A percentile compares a stretch with the other conserved stretches of the same genome.
These are phyloP conservation scores for Sporothrix globosa DNA, from an alignment of 2,329 filamentous ascomycete genomes.

Conservation along the genomic window DNA sequence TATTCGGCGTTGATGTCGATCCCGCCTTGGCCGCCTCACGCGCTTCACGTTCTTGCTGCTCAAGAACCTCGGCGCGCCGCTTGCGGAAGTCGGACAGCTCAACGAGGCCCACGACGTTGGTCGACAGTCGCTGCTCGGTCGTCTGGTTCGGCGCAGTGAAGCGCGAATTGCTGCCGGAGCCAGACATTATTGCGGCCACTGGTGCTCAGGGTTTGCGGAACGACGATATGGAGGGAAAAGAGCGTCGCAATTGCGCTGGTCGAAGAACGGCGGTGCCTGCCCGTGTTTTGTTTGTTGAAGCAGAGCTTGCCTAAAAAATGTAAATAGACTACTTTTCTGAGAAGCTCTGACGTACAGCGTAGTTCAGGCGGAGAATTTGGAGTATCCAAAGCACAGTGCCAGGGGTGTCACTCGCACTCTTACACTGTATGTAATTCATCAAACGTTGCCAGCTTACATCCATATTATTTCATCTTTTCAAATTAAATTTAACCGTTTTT, in stretches of 20 bases:
- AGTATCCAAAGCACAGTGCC: background rate
- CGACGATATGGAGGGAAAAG: background rate
- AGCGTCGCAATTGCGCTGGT: background rate
- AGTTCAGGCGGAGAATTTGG: background rate
- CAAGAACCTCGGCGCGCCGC: slow-evolving; percentile 88
- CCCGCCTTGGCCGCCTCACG: slow-evolving; percentile 58
- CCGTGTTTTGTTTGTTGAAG: background rate
- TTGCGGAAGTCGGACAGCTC: slow-evolving; percentile 94
- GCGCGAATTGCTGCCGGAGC: slow-evolving; percentile 52
- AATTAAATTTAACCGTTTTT: too few relatives aligned
- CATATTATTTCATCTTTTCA: too few relatives aligned
- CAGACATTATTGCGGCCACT: slow-evolving; percentile 38
- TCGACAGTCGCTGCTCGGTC: slow-evolving; percentile 80
- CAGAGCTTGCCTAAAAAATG: slow-evolving; percentile 19
- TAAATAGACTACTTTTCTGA: background rate
- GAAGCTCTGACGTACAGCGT: slow-evolving; percentile 18
- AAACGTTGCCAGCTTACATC: too few relatives aligned
- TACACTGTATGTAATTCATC: background rate
- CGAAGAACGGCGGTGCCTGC: background rate
- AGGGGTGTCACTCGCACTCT: background rate
- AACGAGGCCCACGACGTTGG: slow-evolving; percentile 87
- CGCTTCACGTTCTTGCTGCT: slow-evolving; percentile 82
- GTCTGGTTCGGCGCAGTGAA: slow-evolving; percentile 78
- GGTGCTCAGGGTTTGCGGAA: background rate
- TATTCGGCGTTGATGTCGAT: slow-evolving; percentile 51